A percentile compares a stretch with the other conserved stretches of the same genome.
These are phyloP conservation scores for Capsella rubella DNA, from an alignment of 441 rosid species.

Conservation along the genomic window DNA sequence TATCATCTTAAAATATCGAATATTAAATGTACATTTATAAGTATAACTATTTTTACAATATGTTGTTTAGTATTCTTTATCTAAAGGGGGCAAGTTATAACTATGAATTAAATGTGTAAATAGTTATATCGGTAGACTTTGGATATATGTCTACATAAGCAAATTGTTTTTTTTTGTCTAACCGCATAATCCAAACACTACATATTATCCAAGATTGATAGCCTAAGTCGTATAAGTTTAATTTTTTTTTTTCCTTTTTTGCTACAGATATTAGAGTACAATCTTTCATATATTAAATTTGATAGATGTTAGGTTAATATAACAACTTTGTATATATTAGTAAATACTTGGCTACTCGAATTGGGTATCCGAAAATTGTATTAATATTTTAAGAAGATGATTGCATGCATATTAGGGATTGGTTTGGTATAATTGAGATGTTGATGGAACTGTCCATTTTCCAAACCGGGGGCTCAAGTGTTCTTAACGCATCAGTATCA, in stretches of 20 bases:
- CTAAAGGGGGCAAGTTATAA: not conserved
- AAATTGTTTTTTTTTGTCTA: no score
- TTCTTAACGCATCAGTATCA: conserved; percentile 21
- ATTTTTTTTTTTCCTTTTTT: no score
- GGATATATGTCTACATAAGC: no score
- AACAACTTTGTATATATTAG: not conserved
- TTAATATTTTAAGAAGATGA: not conserved
- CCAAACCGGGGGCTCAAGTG: conserved; percentile 19
- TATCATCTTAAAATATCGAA: not conserved
- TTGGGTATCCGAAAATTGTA: not conserved
- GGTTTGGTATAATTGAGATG: conserved; percentile 21
- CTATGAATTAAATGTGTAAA: not conserved
- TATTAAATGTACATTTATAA: not conserved
- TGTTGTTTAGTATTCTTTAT: not conserved
- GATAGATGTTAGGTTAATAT: not conserved
- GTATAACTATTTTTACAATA: not conserved
- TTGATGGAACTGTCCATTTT: conserved; percentile 12
- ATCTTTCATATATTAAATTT: conserved; percentile 1
- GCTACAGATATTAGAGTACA: not conserved
- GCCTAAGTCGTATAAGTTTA: not conserved
- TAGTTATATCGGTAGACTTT: not conserved
- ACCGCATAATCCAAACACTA: no score
- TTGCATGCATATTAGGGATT: conserved; percentile 22
- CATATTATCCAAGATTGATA: no score
- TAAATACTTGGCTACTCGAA: not conserved